These are phyloP conservation scores for Colletotrichum tropicale DNA, from an alignment of 2,329 filamentous ascomycete species.

Conservation along the genomic window DNA sequence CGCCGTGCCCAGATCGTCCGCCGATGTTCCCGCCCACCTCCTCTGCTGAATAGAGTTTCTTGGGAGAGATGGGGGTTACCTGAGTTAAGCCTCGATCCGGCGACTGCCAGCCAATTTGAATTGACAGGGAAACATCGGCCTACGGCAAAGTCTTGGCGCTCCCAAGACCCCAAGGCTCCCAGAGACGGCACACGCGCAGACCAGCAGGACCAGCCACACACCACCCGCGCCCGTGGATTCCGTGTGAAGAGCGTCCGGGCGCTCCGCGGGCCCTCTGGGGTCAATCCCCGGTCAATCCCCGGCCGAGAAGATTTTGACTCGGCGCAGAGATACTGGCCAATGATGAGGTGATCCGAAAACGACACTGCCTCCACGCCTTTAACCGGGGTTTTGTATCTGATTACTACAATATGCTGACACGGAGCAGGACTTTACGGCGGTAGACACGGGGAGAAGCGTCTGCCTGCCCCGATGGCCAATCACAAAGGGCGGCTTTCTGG, in stretches of 20 bases:
- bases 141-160: background rate
- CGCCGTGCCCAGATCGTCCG: background rate
- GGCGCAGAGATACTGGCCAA: background rate
- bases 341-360: background rate
- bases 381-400: background rate
- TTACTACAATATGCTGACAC: background rate
- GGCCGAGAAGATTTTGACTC: background rate
- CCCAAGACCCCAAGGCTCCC: background rate
- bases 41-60: background rate
- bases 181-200: background rate
- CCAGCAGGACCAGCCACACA: background rate
- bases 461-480: background rate
- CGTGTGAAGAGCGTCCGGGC: background rate
- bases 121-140: background rate
- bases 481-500: background rate
- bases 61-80: background rate
- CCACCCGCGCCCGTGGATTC: background rate
- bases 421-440: background rate
- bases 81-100: background rate
- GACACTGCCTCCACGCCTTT: background rate
- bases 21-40: background rate
- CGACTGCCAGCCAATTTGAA: background rate
- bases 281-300: background rate
- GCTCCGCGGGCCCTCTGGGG: background rate
- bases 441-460: background rate